Evolutionary conservation across 2,329 filamentous ascomycete species (phyloP), one percentile per base, ranked within the genome.

Genomic region (Cercospora sesami): DNA sequence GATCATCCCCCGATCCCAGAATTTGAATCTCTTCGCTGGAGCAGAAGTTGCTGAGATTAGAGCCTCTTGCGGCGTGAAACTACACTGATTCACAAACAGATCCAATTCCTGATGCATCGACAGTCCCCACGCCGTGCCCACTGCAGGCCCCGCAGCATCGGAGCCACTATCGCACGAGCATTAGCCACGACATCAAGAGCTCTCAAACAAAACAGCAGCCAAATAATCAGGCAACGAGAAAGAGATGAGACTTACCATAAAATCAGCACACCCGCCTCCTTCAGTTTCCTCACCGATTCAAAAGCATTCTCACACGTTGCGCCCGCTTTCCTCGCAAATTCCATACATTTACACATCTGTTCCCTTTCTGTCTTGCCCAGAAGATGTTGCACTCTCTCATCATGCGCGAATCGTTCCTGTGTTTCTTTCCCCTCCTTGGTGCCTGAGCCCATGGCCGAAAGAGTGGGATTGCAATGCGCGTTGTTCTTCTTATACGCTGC

Each of bases 71-170:
- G 82, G 81, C 9, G 79, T 79, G 76, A 83, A 81, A 2, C 78
- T 81, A 26, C 79, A 77, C 63, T 81, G 73, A 18, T 80, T 64
- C 9, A 83, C 82, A 63, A 81, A 79, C 3, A 83, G 64, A 21
- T 75, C 69, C 8, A 83, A 71, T 63, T 83, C 82, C 1, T 82
- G 81, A 57, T 83, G 81, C 63, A 79, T 70, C 0, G 78, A 76
- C 12, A 83, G 74, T 8, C 82, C 81, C 67, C 77, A 83, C 0
- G 81, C 80, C 0, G 81, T 83, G 2, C 81, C 82, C 7, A 80
- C 72, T 3, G 81, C 81, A 23, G 81, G 80, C 1, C 79, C 78
- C 1, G 81, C 81, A 0, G 81, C 71, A 53, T 83, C 81, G 42
- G 79, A 80, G 12, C 82, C 82, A 69, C 80, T 81, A 18, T 53